Base-by-base conservation (phyloP, 768 basidiomycete species). In the Trametes villosa region DNA sequence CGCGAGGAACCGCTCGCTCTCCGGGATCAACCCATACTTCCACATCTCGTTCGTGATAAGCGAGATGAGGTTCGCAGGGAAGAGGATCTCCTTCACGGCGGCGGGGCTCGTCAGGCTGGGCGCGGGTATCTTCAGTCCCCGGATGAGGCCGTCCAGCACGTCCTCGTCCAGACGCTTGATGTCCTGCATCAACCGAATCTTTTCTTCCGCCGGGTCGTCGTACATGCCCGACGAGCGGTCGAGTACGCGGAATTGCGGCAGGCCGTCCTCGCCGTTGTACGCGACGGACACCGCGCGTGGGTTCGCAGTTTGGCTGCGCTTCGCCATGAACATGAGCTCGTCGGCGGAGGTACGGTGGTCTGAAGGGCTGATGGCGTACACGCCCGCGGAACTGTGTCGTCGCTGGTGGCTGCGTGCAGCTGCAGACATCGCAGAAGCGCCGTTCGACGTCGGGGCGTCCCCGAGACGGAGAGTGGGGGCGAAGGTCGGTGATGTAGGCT, bases 31-130 rank as follows among this genome's bases (percentile, higher is more conserved):
- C 49, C 96, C 94, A 69, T 96, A 95, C 76, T 97, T 98, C 97
- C 97, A 98, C 97, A 99, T 99, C 76, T 98, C 97, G 74, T 99
- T 99, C n/a, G 95, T 96, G 65, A 97, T 89, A 47, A 98, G 79
- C 71, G 92, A 94, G 76, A 99, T 98, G 60, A 99, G 85, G 74
- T 98, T 98, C 26, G 97, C 96, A 12, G 97, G 97, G 88, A 99
- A 99, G 41, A 99, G 82, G 54, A 99, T 95, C 74, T 99, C 97
- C 76, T 98, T 98, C 63, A 94, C 88, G 20, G 89, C 87, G n/a
- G 95, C 92, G 1, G 95, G 92, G 69, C 91, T 96, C 46, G 90
- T 90, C 44, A 93, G 78, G 69, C 89, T 95, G 0, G 96, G 94
- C 27, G 88, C 84, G 31, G 96, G 94, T 54, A 98, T 96, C 79